These are phyloP conservation scores for Liquidambar formosana DNA, from an alignment of 164 flowering plant species.

Conservation along the genomic window DNA sequence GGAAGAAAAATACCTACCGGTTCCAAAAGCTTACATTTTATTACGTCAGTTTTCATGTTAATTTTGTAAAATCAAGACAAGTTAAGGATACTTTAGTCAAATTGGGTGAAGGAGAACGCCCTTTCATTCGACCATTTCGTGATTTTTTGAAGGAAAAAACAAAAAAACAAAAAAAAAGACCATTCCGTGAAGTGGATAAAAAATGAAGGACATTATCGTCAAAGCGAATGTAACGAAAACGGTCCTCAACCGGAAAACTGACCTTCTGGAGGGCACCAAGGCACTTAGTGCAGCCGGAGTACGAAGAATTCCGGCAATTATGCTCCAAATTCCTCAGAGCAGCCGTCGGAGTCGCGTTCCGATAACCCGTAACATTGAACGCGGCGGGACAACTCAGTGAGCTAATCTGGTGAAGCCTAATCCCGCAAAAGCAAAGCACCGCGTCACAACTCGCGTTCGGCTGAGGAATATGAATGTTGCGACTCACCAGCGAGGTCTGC, in stretches of 20 bases:
- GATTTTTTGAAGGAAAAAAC: too few species aligned
- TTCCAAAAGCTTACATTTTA: too few species aligned
- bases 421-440: constrained; percentile 94
- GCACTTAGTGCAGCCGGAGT: constrained; percentile 89
- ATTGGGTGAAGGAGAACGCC: too few species aligned
- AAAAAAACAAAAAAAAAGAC: too few species aligned
- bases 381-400: constrained; percentile 92
- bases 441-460: constrained; percentile 89
- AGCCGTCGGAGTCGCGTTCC: constrained; percentile 82
- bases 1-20: too few species aligned
- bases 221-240: neutral
- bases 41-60: too few species aligned
- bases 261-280: constrained; percentile 93
- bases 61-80: too few species aligned
- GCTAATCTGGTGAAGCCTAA: constrained; percentile 84
- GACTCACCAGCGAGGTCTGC: constrained; percentile 61
- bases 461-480: constrained; percentile 72
- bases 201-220: neutral
- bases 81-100: too few species aligned
- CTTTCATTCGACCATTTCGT: too few species aligned
- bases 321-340: constrained; percentile 73
- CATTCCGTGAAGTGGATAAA: neutral
- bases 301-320: constrained; percentile 81
- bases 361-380: constrained; percentile 54
- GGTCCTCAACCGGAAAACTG: neutral